Evolutionary conservation across 106 monocot genomes (phyloP), one percentile per base, ranked within the genome.

Genomic region (Apostasia ramifera): DNA sequence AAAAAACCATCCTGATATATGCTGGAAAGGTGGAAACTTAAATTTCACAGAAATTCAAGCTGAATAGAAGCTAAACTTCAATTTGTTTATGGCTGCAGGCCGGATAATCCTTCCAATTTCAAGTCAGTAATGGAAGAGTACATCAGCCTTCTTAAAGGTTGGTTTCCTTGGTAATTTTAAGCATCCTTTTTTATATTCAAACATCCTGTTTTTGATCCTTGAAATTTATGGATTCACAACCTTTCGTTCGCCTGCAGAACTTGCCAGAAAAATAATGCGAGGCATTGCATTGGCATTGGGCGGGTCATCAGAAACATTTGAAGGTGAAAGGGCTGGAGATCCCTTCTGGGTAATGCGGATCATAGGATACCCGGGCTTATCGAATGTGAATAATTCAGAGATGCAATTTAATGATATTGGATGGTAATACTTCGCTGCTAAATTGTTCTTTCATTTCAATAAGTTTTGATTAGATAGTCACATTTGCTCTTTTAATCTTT

Each of bases 221-320:
- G 53, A 6, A 1, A 48, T 61, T 42, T 4, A 0, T 14, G 13
- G 8, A 50, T 58, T 39, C 9, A 53, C 15, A 42, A 1, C 8
- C 41, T 51, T 11, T 66, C 15, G 39, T 46, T 68, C 63, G 51
- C 9, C 63, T 74, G 52, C 77, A 95, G 95, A 95, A 50, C 74
- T 95, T 73, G 84, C 91, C 65, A 91, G 95, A 76, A 95, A 89
- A 72, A 91, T 95, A 57, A 86, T 95, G 91, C 80, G 80, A 26
- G 95, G 95, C 67, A 92, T 95, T 79, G 88, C 95, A 76, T 78
- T 95, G 77, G 95, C 88, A 57, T 74, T 95, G 74, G 82, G 91
- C 72, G 91, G 78, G 6, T 54, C 63, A 71, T 56, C 77, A 26
- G 82, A 95, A 64, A 79, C 89, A 76, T 92, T 95, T 82, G 95